Evolutionary conservation across 495 filamentous ascomycete genomes (phyloP), one percentile per base, ranked within the genome.

Genomic region (Lasiosphaeria ovina): DNA sequence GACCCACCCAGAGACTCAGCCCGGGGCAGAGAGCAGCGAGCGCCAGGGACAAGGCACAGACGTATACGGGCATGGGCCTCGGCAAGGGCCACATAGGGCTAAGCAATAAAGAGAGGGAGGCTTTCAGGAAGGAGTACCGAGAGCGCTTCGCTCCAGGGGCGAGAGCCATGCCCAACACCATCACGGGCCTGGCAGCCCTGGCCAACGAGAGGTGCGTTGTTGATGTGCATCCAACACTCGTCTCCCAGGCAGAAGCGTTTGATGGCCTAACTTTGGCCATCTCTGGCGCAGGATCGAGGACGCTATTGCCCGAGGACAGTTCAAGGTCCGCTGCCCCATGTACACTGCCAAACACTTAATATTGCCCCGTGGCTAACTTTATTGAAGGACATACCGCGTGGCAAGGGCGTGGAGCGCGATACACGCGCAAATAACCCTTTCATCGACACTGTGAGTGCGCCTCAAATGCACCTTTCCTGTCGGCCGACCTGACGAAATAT

Each of bases 251-350:
- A 24, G 24, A n/a, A 49, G 40, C 12, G 40, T 4, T 24, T 17
- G 48, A 35, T 31, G 11, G 16, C 50, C 35, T 9, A n/a, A 34
- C 54, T 62, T 17, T 11, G 6, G 4, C 14, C 0, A 49, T 12
- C 36, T 3, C 7, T n/a, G 11, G 50, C 42, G 3, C 33, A 54
- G 91, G 40, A 98, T 98, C 42, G 92, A 96, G 67, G 90, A 97
- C 71, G 94, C 94, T 3, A 96, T 97, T 66, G 88, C 90, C 8
- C 80, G 92, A 32, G 94, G 94, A 0, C 90, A 96, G 69, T 98
- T 98, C 74, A 87, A 92, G 48, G 62, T 60, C 8, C 16, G 58
- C 16, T 8, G n/a, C 24, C 12, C 44, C 44, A 47, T 14, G 2
- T 14, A 42, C 1, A 47, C 44, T 14, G 8, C 44, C 44, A 14